phyloP scores from a whole-genome alignment of 1,284 basidiomycete genomes.

The Sporisorium graminicola region DNA sequence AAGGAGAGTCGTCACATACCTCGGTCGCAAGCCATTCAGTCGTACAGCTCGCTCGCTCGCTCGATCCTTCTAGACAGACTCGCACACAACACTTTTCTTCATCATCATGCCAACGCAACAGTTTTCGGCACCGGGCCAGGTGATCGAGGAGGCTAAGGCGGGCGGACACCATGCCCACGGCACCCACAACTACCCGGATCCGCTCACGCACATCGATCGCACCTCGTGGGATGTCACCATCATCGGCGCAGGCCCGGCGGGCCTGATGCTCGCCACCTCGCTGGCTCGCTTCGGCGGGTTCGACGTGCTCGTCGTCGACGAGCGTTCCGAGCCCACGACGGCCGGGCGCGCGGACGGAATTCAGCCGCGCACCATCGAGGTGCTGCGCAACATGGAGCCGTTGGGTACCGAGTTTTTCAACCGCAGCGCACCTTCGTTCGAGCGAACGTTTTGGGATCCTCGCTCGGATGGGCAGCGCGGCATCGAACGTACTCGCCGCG shows the following conservation, averaged over 20 bases:
- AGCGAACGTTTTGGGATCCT: constrained; percentile 71
- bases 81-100: not conserved
- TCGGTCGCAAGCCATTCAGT: not conserved
- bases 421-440: constrained; percentile 68
- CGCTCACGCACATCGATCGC: constrained; percentile 55
- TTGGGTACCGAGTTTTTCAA: constrained; percentile 65
- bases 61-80: not conserved
- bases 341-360: constrained; percentile 71
- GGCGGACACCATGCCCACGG: constrained; percentile 59
- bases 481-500: constrained; percentile 69
- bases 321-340: constrained; percentile 70
- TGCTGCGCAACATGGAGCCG: constrained; percentile 72
- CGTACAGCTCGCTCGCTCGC: not conserved
- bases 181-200: constrained; percentile 60
- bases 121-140: constrained; percentile 47
- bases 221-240: constrained; percentile 63
- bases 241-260: constrained; percentile 66
- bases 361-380: constrained; percentile 75
- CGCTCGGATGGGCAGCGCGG: constrained; percentile 62
- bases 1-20: not conserved
- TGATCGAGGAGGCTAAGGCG: constrained; percentile 53
- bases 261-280: constrained; percentile 63
- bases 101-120: constrained; percentile 36
- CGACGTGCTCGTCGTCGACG: constrained; percentile 65
- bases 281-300: constrained; percentile 65